Conservation (phyloP, 2,329 filamentous ascomycete species). For the Phaeosphaeriaceae sp. region DNA sequence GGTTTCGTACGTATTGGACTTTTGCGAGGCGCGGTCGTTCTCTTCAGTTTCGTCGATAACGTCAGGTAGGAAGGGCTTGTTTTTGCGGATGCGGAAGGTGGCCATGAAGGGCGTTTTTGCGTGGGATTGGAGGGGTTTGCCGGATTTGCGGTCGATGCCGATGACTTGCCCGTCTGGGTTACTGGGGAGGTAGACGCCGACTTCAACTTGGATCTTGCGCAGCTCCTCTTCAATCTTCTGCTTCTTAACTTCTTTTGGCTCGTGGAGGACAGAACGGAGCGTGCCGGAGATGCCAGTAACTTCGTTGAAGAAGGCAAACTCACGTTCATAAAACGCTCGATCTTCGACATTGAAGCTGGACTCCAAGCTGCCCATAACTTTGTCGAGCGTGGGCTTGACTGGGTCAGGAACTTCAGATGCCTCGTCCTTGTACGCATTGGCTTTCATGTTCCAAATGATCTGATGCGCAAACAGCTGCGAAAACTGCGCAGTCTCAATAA, state of each 20-base stretch:
- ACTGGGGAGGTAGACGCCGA: slow-evolving; percentile 95
- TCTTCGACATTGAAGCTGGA: slow-evolving; percentile 81
- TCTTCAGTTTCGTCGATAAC: slow-evolving; percentile 40
- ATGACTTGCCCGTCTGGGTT: slow-evolving; percentile 98
- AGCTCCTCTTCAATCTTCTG: slow-evolving; percentile 99
- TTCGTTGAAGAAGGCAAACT: slow-evolving; percentile 98
- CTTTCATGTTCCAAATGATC: slow-evolving; percentile 99
- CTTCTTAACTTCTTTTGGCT: slow-evolving; percentile 94
- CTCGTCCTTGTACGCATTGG: slow-evolving; percentile 97
- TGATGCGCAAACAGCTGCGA: slow-evolving; percentile 99
- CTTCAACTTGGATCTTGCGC: slow-evolving; percentile 94
- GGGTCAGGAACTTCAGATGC: slow-evolving; percentile 87
- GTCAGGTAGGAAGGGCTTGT: slow-evolving; percentile 54
- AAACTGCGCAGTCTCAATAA: slow-evolving; percentile 94
- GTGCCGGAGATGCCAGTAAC: slow-evolving; percentile 96
- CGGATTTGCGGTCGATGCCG: slow-evolving; percentile 96
- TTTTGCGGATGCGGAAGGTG: slow-evolving; percentile 95
- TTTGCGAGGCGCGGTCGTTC: slow-evolving; percentile 39
- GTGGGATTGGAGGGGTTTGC: slow-evolving; percentile 95
- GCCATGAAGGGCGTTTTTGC: slow-evolving; percentile 99
- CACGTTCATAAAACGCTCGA: slow-evolving; percentile 85
- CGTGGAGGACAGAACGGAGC: slow-evolving; percentile 90
- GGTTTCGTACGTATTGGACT: slow-evolving; percentile 76
- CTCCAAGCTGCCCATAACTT: slow-evolving; percentile 85
- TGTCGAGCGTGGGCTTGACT: slow-evolving; percentile 92